phyloP scores from a whole-genome alignment of 2,329 filamentous ascomycete genomes.

The Diaporthe sp. region DNA sequence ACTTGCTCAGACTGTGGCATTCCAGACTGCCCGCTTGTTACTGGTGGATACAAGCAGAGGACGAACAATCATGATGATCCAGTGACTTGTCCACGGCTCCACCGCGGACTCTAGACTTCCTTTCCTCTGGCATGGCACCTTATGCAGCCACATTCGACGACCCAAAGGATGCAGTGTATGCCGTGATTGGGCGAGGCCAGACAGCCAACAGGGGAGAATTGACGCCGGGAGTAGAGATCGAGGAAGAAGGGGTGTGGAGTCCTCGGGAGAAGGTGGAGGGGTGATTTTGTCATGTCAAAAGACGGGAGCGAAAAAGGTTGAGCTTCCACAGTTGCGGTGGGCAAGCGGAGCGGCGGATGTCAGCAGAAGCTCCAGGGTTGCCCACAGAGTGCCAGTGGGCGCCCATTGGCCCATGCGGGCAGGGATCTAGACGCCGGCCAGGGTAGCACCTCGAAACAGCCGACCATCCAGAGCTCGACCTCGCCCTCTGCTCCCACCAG shows the following conservation, averaged over 20 bases:
- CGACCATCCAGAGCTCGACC: slow-evolving; percentile 33
- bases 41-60: slow-evolving; percentile 10
- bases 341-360: slow-evolving; percentile 50
- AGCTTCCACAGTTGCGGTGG: slow-evolving; percentile 30
- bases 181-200: slow-evolving; percentile 39
- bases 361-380: slow-evolving; percentile 37
- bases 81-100: slow-evolving; percentile 27
- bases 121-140: slow-evolving; percentile 33
- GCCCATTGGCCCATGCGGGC: slow-evolving; percentile 50
- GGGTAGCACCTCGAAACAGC: slow-evolving; percentile 32
- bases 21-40: slow-evolving; percentile 22
- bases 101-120: slow-evolving; percentile 31
- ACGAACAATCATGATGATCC: slow-evolving; percentile 15
- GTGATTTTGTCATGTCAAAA: background rate
- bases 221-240: slow-evolving; percentile 19
- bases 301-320: slow-evolving; percentile 14
- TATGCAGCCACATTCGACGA: slow-evolving; percentile 22
- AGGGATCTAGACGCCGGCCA: slow-evolving; percentile 56
- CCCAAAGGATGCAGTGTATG: slow-evolving; percentile 18
- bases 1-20: slow-evolving; percentile 16
- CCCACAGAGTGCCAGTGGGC: slow-evolving; percentile 32
- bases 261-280: background rate
- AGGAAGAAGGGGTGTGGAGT: slow-evolving; percentile 5
- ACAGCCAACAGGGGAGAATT: slow-evolving; percentile 26
- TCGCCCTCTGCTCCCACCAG: slow-evolving; percentile 25